These are phyloP conservation scores for Cadophora gregata DNA, from an alignment of 2,329 filamentous ascomycete genomes.

Conservation along the genomic window DNA sequence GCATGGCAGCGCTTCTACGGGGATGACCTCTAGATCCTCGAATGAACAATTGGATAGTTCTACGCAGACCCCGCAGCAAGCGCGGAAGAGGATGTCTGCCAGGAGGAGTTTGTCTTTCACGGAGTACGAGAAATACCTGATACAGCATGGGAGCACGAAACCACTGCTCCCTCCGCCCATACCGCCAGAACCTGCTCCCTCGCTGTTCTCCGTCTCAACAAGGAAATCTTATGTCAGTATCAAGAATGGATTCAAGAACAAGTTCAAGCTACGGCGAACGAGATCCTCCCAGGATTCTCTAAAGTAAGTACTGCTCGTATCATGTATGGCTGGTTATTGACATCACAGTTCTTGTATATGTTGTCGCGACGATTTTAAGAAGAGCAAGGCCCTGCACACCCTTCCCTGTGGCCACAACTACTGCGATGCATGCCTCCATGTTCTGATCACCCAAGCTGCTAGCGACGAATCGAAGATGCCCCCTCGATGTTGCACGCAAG, in stretches of 20 bases:
- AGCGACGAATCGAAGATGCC: constrained; percentile 66
- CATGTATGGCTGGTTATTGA: constrained; percentile 22
- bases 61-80: constrained; percentile 9
- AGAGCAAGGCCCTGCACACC: constrained; percentile 51
- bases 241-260: constrained; percentile 38
- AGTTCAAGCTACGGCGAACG: constrained; percentile 34
- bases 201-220: constrained; percentile 42
- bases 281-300: constrained; percentile 29
- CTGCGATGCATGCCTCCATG: constrained; percentile 59
- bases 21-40: constrained; percentile 40
- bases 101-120: constrained; percentile 41
- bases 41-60: constrained; percentile 30
- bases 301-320: constrained; percentile 36
- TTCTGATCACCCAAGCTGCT: constrained; percentile 60
- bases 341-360: constrained; percentile 58
- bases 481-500: constrained; percentile 63
- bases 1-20: constrained; percentile 39
- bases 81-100: constrained; percentile 28
- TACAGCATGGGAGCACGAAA: constrained; percentile 32
- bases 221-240: constrained; percentile 39
- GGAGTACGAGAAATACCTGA: constrained; percentile 42
- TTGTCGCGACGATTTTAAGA: constrained; percentile 60
- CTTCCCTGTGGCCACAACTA: constrained; percentile 65
- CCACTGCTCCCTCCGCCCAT: constrained; percentile 26
- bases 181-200: constrained; percentile 36